phyloP scores from a whole-genome alignment of 129 eudicot genomes.

The Silybum marianum region DNA sequence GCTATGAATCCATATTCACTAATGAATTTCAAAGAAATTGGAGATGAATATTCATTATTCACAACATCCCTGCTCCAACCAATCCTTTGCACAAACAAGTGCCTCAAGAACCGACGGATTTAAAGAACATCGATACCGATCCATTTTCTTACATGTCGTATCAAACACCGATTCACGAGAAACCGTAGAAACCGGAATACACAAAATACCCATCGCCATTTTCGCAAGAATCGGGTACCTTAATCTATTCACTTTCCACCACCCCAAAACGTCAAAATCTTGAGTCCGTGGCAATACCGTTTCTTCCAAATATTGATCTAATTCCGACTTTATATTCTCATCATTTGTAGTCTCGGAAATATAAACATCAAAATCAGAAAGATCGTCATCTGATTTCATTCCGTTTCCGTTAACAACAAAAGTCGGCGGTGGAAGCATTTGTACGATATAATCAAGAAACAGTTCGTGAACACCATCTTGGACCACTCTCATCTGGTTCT shows the following conservation, averaged over 20 bases:
- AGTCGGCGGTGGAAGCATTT: conserved; percentile 60
- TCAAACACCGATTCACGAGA: conserved; percentile 67
- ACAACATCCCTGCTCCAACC: conserved; percentile 58
- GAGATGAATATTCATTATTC: conserved; percentile 11
- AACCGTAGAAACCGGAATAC: conserved; percentile 65
- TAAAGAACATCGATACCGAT: conserved; percentile 52
- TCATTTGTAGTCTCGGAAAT: conserved; percentile 47
- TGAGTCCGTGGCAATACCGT: conserved; percentile 51
- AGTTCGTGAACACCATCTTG: conserved; percentile 60
- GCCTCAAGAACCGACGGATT: conserved; percentile 62
- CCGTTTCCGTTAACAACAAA: conserved; percentile 47
- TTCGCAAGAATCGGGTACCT: conserved; percentile 74
- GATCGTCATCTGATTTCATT: conserved; percentile 26
- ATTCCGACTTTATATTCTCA: conserved; percentile 49
- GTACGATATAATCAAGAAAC: conserved; percentile 64
- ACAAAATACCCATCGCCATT: conserved; percentile 77
- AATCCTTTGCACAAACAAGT: conserved; percentile 79
- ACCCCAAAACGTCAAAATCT: conserved; percentile 77
- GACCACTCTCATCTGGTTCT: conserved; percentile 42
- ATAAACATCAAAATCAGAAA: conserved; percentile 61
- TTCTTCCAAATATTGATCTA: conserved; percentile 83
- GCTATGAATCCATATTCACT: conserved; percentile 42
- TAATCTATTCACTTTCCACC: conserved; percentile 75
- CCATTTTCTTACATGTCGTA: conserved; percentile 54
- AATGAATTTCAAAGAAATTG: conserved; percentile 22